Percentiles rank a stretch among this genome's conserved stretches.
These are phyloP conservation scores for Fusarium sp. DNA, from an alignment of 2,329 filamentous ascomycete genomes.

Conservation along the genomic window DNA sequence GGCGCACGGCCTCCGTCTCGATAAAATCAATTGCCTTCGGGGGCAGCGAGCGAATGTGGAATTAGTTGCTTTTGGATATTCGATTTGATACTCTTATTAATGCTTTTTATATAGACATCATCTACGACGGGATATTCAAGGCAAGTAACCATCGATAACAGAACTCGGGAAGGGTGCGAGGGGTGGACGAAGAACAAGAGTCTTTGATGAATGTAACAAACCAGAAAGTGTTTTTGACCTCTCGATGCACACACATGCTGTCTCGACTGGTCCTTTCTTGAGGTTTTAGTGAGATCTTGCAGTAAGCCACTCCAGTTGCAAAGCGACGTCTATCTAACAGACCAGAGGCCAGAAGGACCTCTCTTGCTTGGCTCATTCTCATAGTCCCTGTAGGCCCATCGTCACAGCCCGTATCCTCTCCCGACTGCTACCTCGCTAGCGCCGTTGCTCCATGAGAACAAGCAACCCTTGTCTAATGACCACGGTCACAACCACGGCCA, in stretches of 20 bases:
- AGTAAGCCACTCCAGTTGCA: too few species aligned
- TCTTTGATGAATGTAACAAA: too few species aligned
- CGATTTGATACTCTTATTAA: constrained; percentile 17
- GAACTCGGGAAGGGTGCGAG: too few species aligned
- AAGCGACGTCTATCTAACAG: too few species aligned
- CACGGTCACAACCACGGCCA: constrained; percentile 19
- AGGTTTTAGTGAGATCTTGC: too few species aligned
- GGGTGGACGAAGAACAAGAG: too few species aligned
- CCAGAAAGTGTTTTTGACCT: too few species aligned
- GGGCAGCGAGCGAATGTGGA: constrained; percentile 26
- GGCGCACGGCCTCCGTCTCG: constrained; percentile 46
- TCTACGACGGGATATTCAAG: too few species aligned
- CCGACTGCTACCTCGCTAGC: constrained; percentile 41
- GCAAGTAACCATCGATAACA: too few species aligned
- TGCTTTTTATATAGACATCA: too few species aligned
- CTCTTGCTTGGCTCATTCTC: constrained; percentile 15
- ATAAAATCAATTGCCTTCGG: constrained; percentile 33
- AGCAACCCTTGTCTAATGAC: constrained; percentile 34
- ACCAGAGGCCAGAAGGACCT: constrained; percentile 5
- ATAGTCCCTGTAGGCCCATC: constrained; percentile 25
- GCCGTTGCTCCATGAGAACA: constrained; percentile 29
- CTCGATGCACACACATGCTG: too few species aligned
- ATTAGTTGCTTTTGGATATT: constrained; percentile 15
- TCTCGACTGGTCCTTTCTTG: too few species aligned
- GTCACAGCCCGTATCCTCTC: constrained; percentile 40